Percentiles rank a stretch among this genome's conserved stretches.
Evolutionary conservation across 2,329 filamentous ascomycete genomes (phyloP).

Genomic region (Colletotrichum musae): DNA sequence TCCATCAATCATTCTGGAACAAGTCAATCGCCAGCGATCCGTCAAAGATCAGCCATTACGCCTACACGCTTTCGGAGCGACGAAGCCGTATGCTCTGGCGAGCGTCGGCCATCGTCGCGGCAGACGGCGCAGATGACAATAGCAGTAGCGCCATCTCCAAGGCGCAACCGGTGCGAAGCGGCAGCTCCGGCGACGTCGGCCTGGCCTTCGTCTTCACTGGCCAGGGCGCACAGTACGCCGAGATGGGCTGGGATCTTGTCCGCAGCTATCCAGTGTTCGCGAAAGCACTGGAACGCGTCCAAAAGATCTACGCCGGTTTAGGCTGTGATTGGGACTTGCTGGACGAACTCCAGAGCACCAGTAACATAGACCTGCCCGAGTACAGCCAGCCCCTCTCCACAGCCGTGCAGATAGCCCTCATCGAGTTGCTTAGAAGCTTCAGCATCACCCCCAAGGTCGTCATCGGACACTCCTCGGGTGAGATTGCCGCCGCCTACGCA

Average conservation of each 20-base stretch:
- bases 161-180: neutral
- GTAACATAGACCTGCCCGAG: conserved; percentile 35
- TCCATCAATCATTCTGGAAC: neutral
- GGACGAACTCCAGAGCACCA: conserved; percentile 42
- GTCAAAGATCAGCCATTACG: neutral
- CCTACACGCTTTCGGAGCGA: neutral
- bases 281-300: neutral
- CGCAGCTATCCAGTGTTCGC: conserved; percentile 43
- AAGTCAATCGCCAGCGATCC: neutral
- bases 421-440: conserved; percentile 51
- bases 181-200: neutral
- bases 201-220: conserved; percentile 40
- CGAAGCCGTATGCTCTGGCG: conserved; percentile 1
- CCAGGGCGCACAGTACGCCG: conserved; percentile 39
- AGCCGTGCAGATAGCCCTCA: conserved; percentile 58
- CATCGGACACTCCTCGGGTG: conserved; percentile 55
- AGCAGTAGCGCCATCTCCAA: neutral
- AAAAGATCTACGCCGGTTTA: conserved; percentile 40
- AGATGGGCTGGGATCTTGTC: conserved; percentile 29
- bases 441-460: conserved; percentile 47
- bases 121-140: neutral
- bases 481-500: conserved; percentile 63
- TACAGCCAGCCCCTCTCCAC: conserved; percentile 57
- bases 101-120: neutral
- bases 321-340: conserved; percentile 44